phyloP scores from a whole-genome alignment of 2,329 filamentous ascomycete genomes.

The Cladosporium austrohemisphaericum region DNA sequence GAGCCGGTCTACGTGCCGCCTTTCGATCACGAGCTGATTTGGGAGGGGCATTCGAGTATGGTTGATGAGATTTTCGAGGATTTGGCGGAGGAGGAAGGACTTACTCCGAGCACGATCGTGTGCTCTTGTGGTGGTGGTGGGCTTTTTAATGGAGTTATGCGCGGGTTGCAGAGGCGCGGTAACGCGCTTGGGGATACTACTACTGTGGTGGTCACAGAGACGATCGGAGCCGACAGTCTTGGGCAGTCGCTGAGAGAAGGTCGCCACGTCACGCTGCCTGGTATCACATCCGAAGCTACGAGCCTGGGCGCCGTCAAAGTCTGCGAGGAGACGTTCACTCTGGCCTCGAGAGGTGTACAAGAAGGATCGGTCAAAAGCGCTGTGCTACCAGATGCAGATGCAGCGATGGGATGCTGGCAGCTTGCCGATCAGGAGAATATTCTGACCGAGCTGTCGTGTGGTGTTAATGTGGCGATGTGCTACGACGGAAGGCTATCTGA shows the following conservation, averaged over 20 bases:
- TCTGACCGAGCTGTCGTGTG: conserved; percentile 80
- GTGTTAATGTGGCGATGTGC: conserved; percentile 68
- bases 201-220: conserved; percentile 70
- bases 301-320: conserved; percentile 71
- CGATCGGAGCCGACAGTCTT: conserved; percentile 67
- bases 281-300: conserved; percentile 74
- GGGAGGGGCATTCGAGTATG: conserved; percentile 62
- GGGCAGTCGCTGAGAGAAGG: conserved; percentile 56
- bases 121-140: conserved; percentile 83
- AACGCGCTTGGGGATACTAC: conserved; percentile 25
- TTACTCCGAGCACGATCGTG: conserved; percentile 63
- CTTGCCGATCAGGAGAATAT: conserved; percentile 79
- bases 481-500: conserved; percentile 62
- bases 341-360: conserved; percentile 44
- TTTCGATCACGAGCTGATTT: conserved; percentile 66
- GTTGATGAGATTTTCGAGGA: conserved; percentile 47
- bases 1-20: conserved; percentile 63
- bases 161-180: conserved; percentile 56
- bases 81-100: conserved; percentile 34
- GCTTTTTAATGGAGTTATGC: conserved; percentile 70
- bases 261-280: conserved; percentile 56
- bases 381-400: conserved; percentile 71
- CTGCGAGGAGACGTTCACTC: conserved; percentile 62
- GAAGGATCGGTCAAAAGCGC: conserved; percentile 53
- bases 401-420: conserved; percentile 69